phyloP scores from a whole-genome alignment of 164 flowering plant species.

The Dillenia turbinata region DNA sequence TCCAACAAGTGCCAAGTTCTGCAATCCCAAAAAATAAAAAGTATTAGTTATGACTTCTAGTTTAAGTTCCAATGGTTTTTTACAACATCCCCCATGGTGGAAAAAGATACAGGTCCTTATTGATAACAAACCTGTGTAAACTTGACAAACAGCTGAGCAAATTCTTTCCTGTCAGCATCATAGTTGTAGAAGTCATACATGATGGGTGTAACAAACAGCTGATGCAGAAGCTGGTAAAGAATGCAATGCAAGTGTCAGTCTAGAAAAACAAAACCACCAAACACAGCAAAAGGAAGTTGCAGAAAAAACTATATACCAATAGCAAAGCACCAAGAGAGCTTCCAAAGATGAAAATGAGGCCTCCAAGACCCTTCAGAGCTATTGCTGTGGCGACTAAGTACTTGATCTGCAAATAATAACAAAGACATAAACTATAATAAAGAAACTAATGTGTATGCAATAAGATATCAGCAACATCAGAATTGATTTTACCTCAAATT shows the following conservation, averaged over 20 bases:
- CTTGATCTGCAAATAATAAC: slow-evolving; percentile 36
- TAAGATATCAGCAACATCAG: not conserved
- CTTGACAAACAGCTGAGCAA: slow-evolving; percentile 46
- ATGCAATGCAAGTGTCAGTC: not conserved
- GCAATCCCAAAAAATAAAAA: slow-evolving; percentile 7
- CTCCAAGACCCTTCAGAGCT: slow-evolving; percentile 63
- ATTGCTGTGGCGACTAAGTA: slow-evolving; percentile 41
- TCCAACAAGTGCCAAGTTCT: slow-evolving; percentile 65
- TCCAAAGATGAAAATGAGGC: slow-evolving; percentile 66
- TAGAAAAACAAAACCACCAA: not conserved
- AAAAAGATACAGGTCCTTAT: too few species aligned
- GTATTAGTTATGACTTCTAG: too few species aligned
- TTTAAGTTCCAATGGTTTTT: too few species aligned
- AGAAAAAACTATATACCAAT: slow-evolving; percentile 37
- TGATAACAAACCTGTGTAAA: slow-evolving; percentile 52
- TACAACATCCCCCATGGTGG: too few species aligned
- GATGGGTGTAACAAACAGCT: slow-evolving; percentile 50
- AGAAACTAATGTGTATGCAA: too few species aligned
- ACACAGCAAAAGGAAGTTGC: not conserved
- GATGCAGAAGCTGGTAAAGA: slow-evolving; percentile 46
- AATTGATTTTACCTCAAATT: slow-evolving; percentile 53
- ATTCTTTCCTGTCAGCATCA: slow-evolving; percentile 51
- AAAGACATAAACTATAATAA: slow-evolving; percentile 7
- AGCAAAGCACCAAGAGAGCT: slow-evolving; percentile 71
- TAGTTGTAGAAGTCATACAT: slow-evolving; percentile 76